Evolutionary conservation across 1,284 basidiomycete species (phyloP).

Genomic region (Vanrija sp.): DNA sequence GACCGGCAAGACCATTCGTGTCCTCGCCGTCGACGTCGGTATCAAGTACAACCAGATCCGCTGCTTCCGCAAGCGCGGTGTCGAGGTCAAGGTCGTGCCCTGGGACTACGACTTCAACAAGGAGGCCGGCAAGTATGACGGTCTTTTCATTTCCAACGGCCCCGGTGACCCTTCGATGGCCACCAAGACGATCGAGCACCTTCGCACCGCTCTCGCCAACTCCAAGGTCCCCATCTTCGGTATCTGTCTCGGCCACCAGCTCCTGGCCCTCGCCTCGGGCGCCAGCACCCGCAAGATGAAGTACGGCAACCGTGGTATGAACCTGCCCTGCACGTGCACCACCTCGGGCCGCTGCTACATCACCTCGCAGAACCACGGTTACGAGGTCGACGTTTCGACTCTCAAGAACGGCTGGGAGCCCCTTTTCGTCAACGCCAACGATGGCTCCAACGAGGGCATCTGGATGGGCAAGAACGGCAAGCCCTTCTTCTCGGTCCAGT

Average conservation of each 20-base stretch:
- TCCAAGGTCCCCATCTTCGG: conserved; percentile 88
- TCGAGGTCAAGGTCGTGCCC: conserved; percentile 95
- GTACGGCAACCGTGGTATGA: conserved; percentile 98
- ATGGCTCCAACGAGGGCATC: conserved; percentile 95
- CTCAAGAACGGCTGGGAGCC: conserved; percentile 87
- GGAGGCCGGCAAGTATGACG: conserved; percentile 79
- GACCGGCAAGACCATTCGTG: conserved; percentile 68
- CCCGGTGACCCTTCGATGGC: conserved; percentile 94
- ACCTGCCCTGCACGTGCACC: conserved; percentile 94
- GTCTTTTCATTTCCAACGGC: conserved; percentile 96
- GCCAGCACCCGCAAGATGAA: conserved; percentile 97
- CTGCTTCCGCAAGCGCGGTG: conserved; percentile 88
- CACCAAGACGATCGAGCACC: conserved; percentile 65
- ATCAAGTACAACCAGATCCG: conserved; percentile 99
- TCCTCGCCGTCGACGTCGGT: conserved; percentile 91
- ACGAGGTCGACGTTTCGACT: conserved; percentile 79
- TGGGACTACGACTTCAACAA: conserved; percentile 90
- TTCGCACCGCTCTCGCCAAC: conserved; percentile 68
- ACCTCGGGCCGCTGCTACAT: conserved; percentile 96
- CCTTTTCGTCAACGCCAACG: conserved; percentile 95
- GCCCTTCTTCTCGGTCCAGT: conserved; percentile 99
- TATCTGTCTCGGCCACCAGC: conserved; percentile 97
- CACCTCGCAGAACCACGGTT: conserved; percentile 99
- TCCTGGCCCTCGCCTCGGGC: conserved; percentile 90
- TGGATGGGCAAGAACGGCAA: conserved; percentile 71